Evolutionary conservation across 2,329 filamentous ascomycete genomes (phyloP).

Genomic region (Endothia cerciana): DNA sequence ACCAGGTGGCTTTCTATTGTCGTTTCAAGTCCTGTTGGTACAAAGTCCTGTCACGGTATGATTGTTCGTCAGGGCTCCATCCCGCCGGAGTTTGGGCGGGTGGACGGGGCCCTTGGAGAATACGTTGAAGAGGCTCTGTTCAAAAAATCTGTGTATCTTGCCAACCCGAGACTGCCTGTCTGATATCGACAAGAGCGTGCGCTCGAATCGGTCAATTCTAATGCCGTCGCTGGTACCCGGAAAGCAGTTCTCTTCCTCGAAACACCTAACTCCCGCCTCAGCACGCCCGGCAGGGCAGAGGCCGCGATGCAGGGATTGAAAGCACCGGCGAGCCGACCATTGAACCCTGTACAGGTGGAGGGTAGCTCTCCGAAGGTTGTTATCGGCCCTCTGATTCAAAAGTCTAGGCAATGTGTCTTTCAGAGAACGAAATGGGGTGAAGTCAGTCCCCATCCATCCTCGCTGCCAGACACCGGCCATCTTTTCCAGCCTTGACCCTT

Average conservation of each 20-base stretch:
- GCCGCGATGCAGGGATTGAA: background rate
- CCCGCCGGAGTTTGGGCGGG: background rate
- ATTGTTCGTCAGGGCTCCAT: background rate
- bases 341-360: background rate
- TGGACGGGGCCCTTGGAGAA: too few species aligned
- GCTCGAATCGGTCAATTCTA: background rate
- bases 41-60: too few species aligned
- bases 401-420: conserved; percentile 20
- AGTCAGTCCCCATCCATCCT: conserved; percentile 1
- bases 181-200: background rate
- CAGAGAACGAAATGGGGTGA: conserved; percentile 23
- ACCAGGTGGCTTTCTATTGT: background rate
- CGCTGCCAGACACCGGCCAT: background rate
- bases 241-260: background rate
- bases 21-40: background rate
- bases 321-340: background rate
- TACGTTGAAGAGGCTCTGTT: background rate
- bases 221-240: conserved; percentile 1
- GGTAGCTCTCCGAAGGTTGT: background rate
- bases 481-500: background rate
- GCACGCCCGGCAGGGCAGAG: background rate
- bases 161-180: background rate
- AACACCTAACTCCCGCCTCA: background rate
- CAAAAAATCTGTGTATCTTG: background rate
- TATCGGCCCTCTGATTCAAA: conserved; percentile 14